A percentile compares a stretch with the other conserved stretches of the same genome.
Conservation (phyloP, 1,284 basidiomycete genomes). For the Austropuccinia psidii region DNA sequence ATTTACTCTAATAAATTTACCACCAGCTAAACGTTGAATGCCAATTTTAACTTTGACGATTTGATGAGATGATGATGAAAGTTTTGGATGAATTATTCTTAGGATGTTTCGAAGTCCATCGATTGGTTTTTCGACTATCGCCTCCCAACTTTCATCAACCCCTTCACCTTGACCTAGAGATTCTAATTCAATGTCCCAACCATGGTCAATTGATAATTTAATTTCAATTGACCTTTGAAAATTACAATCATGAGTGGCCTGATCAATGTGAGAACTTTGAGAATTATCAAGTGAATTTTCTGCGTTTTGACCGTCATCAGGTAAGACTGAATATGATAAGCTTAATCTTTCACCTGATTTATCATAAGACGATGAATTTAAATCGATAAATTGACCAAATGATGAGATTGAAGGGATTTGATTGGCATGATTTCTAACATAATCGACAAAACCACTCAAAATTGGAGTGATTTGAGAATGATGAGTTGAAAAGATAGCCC, state of each 20-base stretch:
- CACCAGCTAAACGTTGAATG: conserved; percentile 64
- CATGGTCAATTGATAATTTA: conserved; percentile 64
- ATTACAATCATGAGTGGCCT: conserved; percentile 51
- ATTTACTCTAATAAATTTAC: conserved; percentile 68
- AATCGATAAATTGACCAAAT: conserved; percentile 72
- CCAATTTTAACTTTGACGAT: conserved; percentile 68
- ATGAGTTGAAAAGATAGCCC: conserved; percentile 61
- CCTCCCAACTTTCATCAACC: conserved; percentile 48
- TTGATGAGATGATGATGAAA: conserved; percentile 65
- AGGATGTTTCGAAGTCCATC: conserved; percentile 35
- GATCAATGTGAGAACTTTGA: conserved; percentile 51
- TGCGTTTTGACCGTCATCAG: conserved; percentile 59
- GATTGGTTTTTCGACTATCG: conserved; percentile 57
- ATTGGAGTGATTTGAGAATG: conserved; percentile 57
- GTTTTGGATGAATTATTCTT: conserved; percentile 49
- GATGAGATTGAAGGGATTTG: conserved; percentile 67
- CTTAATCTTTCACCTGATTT: conserved; percentile 69
- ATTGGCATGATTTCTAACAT: conserved; percentile 63
- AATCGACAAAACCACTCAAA: conserved; percentile 67
- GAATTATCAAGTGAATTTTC: conserved; percentile 45
- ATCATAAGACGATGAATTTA: conserved; percentile 70
- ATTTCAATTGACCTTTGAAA: conserved; percentile 71
- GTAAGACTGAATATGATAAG: conserved; percentile 74
- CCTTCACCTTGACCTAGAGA: conserved; percentile 56
- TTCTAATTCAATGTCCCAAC: conserved; percentile 77